Base-by-base conservation (phyloP, 73 alveolate species). In the Tetrahymena elliotti region DNA sequence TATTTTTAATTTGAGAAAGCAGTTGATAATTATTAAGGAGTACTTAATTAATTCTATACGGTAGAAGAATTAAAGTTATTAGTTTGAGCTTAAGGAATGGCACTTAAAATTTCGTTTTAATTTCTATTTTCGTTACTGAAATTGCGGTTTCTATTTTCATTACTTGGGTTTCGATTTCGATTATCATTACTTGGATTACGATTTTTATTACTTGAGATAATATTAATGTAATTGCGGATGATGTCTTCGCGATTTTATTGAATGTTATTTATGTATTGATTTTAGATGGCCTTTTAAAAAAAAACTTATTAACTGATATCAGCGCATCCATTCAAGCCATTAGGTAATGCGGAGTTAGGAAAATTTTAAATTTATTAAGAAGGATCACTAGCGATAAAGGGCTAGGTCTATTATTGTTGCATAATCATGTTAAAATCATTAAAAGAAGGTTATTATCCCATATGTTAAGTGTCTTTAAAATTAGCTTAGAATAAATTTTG, bases 151-250 rank as follows among this genome's bases (percentile, higher is more conserved):
- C 88, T n/a, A 68, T 68, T 68, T 27, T 68, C 88, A 24, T 68
- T 68, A 68, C 88, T 68, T 68, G 88, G 88, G n/a, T 68, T 68
- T 68, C 88, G 88, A 68, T 68, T 68, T 68, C 88, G 88, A 68
- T 68, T 68, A 68, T 68, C 88, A 68, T 68, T 68, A 10, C 88
- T 68, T 3, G 88, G 88, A 68, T 68, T 68, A 0, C 88, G 88
- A 68, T 68, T 68, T 68, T 31, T n/a, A 24, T 68, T 68, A 68
- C 36, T n/a, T 16, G 88, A 68, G 34, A 68, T 68, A 27, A 68
- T 68, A 68, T 68, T 68, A 31, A 68, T 68, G 88, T 68, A 68
- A 24, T 68, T 68, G 36, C 88, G 88, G 11, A 68, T 68, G n/a
- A 68, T 68, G 88, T 68, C 88, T 68, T 68, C 88, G 88, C 88